Percentiles rank a stretch among this genome's conserved stretches.
phyloP scores from a whole-genome alignment of 768 basidiomycete species.

The Leccinellum luteum region DNA sequence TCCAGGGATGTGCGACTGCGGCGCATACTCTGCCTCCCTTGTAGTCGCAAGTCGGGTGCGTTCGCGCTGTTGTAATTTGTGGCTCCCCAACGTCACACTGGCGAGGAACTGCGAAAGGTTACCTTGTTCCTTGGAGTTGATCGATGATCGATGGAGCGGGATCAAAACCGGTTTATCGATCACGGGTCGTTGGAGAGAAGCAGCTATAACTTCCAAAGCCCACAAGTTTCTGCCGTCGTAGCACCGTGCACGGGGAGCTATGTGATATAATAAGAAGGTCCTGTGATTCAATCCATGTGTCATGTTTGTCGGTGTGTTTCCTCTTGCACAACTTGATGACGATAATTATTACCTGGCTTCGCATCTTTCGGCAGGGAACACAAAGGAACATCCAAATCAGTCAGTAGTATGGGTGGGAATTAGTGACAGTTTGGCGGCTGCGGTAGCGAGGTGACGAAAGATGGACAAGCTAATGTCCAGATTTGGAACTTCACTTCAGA shows the following conservation, averaged over 20 bases:
- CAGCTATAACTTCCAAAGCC: background rate
- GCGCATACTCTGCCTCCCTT: background rate
- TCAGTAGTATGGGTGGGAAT: background rate
- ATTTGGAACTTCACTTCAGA: slow-evolving; percentile 16
- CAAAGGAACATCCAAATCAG: slow-evolving; percentile 24
- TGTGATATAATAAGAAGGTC: slow-evolving; percentile 1
- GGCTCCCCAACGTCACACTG: background rate
- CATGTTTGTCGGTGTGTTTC: background rate
- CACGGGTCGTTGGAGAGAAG: background rate
- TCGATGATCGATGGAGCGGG: background rate
- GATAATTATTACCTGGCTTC: background rate
- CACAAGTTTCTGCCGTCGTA: background rate
- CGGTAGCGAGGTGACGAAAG: background rate
- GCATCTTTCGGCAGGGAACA: slow-evolving; percentile 1
- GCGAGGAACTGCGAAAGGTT: background rate
- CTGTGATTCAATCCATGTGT: background rate
- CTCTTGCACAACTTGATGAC: background rate
- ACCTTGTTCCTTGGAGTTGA: background rate
- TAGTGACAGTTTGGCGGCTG: background rate
- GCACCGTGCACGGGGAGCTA: background rate
- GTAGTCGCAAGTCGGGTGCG: background rate
- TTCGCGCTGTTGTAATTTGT: background rate
- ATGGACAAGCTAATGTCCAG: slow-evolving; percentile 27
- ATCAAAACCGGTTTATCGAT: background rate
- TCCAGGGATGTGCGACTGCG: background rate